phyloP scores from a whole-genome alignment of 345 rosid species.

The Combretum micranthum region DNA sequence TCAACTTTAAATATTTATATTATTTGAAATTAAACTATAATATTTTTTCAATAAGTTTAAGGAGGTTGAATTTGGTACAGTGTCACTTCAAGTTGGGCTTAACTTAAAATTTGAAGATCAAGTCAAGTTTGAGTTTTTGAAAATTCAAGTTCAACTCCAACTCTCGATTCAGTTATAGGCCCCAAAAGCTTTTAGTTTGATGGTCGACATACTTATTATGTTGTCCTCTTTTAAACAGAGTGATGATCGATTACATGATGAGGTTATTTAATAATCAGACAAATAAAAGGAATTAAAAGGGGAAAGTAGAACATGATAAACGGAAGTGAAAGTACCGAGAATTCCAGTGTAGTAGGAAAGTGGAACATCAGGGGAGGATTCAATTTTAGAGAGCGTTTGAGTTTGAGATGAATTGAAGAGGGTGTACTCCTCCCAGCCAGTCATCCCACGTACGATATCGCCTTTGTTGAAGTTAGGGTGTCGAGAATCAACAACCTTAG shows the following conservation, averaged over 20 bases:
- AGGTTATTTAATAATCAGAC: background rate
- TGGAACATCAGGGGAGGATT: constrained; percentile 7
- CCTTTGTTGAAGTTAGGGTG: constrained; percentile 10
- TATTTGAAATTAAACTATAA: too few species aligned
- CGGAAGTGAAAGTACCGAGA: constrained; percentile 7
- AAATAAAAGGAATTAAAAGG: background rate
- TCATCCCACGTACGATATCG: constrained; percentile 10
- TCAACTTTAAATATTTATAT: too few species aligned
- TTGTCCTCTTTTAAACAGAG: background rate
- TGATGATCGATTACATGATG: background rate
- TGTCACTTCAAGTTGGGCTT: too few species aligned
- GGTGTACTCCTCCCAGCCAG: constrained; percentile 14
- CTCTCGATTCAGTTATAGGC: too few species aligned
- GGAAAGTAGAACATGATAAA: background rate
- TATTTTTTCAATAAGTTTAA: too few species aligned
- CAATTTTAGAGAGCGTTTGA: constrained; percentile 2
- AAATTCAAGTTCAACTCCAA: too few species aligned
- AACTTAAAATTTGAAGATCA: too few species aligned
- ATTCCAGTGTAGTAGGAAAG: constrained; percentile 13
- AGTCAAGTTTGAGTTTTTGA: too few species aligned
- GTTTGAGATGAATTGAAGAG: background rate
- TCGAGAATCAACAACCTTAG: constrained; percentile 10
- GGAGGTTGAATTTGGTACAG: too few species aligned
- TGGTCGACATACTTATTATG: background rate
- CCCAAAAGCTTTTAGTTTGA: too few species aligned